Evolutionary conservation across 2,329 filamentous ascomycete species (phyloP), one percentile per base, ranked within the genome.

Genomic region (Diaporthe helianthi): DNA sequence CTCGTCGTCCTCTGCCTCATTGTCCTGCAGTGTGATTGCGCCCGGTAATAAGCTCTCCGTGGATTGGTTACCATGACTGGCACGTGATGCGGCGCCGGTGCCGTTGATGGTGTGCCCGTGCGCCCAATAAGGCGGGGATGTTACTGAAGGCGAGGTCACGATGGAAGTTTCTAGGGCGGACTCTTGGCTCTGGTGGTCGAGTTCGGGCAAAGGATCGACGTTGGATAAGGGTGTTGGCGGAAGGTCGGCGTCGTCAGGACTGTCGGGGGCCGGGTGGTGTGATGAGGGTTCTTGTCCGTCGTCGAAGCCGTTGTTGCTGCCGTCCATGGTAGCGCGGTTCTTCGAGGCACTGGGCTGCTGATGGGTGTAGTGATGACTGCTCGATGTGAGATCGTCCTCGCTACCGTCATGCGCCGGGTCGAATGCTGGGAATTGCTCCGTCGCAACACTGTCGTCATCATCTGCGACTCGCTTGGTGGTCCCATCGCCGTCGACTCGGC

Each of bases 21-120:
- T 90, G 76, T 91, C 89, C 72, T 84, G 86, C 70, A 91, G 79
- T 9, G 84, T 88, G 73, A 91, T 91, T 52, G 84, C 86, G 44
- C 86, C 86, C 0, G 82, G 81, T n/a, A 86, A 78, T 47, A 85
- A 76, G 51, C 85, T 87, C 49, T 85, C 81, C 64, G 75, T 78
- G 9, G 87, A 88, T 24, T 82, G 74, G 71, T 78, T 85, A 71
- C 78, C 70, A 71, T 73, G 61, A 74, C 78, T 38, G 83, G 80
- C 53, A 76, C 63, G 44, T 15, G 44, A 33, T 36, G 41, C 65
- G 65, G 52, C 64, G 64, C 49, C 75, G 71, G 83, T 82, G 67
- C 77, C 67, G 33, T 72, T 68, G 22, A n/a, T 22, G 29, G 19
- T 33, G 53, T 73, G 71, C 44, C 70, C 72, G 68, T 78, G 79